Conservation (phyloP, 345 rosid genomes). For the Turnera subulata region DNA sequence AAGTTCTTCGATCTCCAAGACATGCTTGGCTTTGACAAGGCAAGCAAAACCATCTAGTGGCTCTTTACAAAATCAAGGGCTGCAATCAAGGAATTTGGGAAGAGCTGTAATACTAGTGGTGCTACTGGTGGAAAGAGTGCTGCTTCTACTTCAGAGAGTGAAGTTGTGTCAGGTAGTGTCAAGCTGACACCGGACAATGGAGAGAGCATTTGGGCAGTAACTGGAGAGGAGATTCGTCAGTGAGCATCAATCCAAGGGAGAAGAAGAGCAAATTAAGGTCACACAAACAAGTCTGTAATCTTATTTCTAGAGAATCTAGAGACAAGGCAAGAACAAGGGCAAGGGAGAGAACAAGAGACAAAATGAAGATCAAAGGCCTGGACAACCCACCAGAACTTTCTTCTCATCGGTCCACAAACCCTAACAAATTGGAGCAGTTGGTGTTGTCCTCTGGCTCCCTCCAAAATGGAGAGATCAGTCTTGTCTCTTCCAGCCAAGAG, state of each 20-base stretch:
- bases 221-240: slow-evolving; percentile 10
- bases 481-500: slow-evolving; percentile 18
- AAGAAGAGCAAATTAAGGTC: slow-evolving; percentile 15
- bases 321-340: too few species aligned
- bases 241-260: slow-evolving; percentile 7
- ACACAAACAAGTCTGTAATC: too few species aligned
- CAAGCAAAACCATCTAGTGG: slow-evolving; percentile 33
- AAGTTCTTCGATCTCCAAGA: slow-evolving; percentile 34
- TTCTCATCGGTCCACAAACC: too few species aligned
- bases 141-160: too few species aligned
- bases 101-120: slow-evolving; percentile 6
- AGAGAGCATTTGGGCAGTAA: background rate
- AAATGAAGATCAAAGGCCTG: too few species aligned
- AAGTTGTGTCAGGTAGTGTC: too few species aligned
- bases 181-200: too few species aligned
- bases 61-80: slow-evolving; percentile 56
- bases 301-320: too few species aligned
- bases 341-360: too few species aligned
- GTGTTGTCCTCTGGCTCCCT: too few species aligned
- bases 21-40: slow-evolving; percentile 30
- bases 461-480: slow-evolving; percentile 18
- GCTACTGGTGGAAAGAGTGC: slow-evolving; percentile 7
- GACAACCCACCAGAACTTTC: too few species aligned
- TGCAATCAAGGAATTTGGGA: slow-evolving; percentile 56
- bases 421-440: too few species aligned